Percentiles rank a stretch among this genome's conserved stretches.
Conservation (phyloP, 495 filamentous ascomycete species). For the Mycothermus thermophilus region DNA sequence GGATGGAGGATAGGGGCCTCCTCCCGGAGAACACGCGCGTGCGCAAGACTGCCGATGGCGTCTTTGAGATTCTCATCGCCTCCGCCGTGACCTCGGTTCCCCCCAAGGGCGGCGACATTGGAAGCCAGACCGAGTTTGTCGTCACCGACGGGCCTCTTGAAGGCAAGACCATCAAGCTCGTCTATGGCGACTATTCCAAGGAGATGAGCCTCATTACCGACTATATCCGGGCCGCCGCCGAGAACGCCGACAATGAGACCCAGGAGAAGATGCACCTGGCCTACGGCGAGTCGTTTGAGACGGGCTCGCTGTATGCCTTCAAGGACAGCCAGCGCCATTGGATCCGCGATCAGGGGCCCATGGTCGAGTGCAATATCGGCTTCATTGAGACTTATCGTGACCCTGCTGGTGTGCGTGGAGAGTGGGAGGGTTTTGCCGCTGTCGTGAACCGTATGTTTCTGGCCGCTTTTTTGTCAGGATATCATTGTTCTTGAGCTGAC, state of each 20-base stretch:
- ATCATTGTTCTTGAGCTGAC: no score
- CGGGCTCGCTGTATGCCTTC: constrained; percentile 74
- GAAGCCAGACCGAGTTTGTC: constrained; percentile 50
- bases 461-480: no score
- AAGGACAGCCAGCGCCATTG: constrained; percentile 83
- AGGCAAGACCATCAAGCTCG: constrained; percentile 53
- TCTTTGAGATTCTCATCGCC: constrained; percentile 74
- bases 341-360: constrained; percentile 84
- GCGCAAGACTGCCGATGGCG: constrained; percentile 53
- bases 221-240: constrained; percentile 55
- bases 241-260: constrained; percentile 70
- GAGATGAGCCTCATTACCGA: constrained; percentile 70
- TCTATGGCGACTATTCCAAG: constrained; percentile 70
- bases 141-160: constrained; percentile 47
- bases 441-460: constrained; percentile 40
- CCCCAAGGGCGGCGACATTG: constrained; percentile 50
- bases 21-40: constrained; percentile 79
- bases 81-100: constrained; percentile 43
- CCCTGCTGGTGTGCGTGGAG: constrained; percentile 80
- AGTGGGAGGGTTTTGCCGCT: constrained; percentile 92
- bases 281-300: constrained; percentile 72
- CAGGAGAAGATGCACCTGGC: constrained; percentile 71
- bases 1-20: constrained; percentile 58
- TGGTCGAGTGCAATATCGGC: constrained; percentile 81
- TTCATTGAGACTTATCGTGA: constrained; percentile 97